Evolutionary conservation across 108 stramenopile genomes (phyloP), one percentile per base, ranked within the genome.

Genomic region (Cyclotella cryptica): DNA sequence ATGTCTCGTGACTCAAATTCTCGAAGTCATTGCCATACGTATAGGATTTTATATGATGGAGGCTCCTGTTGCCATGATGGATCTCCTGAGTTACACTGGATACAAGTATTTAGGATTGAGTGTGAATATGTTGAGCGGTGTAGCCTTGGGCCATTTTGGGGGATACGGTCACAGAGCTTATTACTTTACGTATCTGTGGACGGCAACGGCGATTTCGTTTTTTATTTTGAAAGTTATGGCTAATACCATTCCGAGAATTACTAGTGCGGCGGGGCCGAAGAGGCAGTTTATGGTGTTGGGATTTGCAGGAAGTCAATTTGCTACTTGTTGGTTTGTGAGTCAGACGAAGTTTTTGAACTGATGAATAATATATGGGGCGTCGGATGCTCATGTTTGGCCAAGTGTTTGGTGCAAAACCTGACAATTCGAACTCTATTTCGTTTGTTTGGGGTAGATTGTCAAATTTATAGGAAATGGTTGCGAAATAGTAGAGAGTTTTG

Each of bases 161-260:
- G 87, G 86, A 45, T 88, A 88, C 52, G 95, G 95, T 0, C 83
- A 85, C 27, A 62, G 74, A 35, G 87, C 88, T n/a, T 97, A 92
- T 72, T 95, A 97, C 49, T 80, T 90, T 22, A 87, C 90, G 11
- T 92, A 93, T 66, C 43, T 94, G 29, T 93, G 86, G 87, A 97
- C 96, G 53, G 94, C 92, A 3, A 85, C 89, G 63, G 89, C 93
- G 10, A 77, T 89, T 14, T 81, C 84, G 28, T 97, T 78, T 67
- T 97, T 97, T 64, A 94, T 93, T 83, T 72, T 95, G 66, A 93
- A 94, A 80, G 92, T 92, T n/a, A 93, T 94, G 92, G 89, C 89
- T 40, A 92, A 94, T 80, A 87, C 83, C 54, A 90, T 95, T 64
- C 92, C 92, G 0, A 45, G 66, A 10, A 77, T 71, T 24, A 93